Evolutionary conservation across 805 yeast genomes (phyloP), one percentile per base, ranked within the genome.

Genomic region (Candida patagonica): DNA sequence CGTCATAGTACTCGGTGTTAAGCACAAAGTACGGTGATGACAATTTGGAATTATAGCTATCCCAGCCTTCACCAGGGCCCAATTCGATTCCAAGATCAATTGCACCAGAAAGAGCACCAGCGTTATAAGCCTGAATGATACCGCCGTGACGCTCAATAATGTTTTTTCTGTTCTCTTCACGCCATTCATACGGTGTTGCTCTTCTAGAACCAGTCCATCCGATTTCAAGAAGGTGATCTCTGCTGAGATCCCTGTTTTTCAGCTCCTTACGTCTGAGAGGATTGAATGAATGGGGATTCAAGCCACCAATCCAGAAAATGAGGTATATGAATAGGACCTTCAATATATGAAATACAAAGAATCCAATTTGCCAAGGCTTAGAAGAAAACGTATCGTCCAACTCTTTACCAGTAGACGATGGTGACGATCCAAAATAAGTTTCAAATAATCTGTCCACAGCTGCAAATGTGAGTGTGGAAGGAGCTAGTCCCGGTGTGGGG

Each of bases 131-230:
- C 53, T 74, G 71, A 38, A 86, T 73, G 51, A 84, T 67, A 8
- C 66, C 67, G 43, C 95, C 96, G 49, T 67, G 73, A 52, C 73
- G 68, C 49, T 76, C 71, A 56, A 82, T 74, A 53, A 71, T 70
- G 50, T 62, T 63, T 37, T 78, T 75, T 53, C 89, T 76, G 68
- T 76, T 80, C 52, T 63, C 68, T 45, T 77, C 80, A 53, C 73
- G 74, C 70, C 80, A 89, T 47, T 76, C 86, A 29, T 75, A 80
- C 21, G 75, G 63, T 16, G 79, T 70, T 10, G 80, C 80, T 50
- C 78, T 78, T 60, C 78, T 80, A 19, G 92, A 72, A 40, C 96
- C 95, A n/a, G 96, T 86, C 97, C 97, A 92, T 36, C 97, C 97
- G 49, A 88, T 64, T 3, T 62, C 60, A 3, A 56, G 47, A 54